Evolutionary conservation across 306 rosid species (phyloP).

Genomic region (Inga laurina): DNA sequence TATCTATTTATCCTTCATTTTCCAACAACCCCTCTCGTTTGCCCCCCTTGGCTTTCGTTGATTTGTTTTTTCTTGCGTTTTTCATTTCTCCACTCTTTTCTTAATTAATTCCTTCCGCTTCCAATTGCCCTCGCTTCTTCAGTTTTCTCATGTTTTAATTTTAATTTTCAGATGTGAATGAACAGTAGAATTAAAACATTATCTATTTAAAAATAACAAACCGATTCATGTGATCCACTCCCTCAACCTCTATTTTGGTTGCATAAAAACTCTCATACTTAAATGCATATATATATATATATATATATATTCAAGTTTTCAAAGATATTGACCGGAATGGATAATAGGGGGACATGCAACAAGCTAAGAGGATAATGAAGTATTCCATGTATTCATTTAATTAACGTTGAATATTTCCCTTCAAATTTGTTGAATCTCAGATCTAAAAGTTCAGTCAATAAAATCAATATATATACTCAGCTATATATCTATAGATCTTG

Average conservation of each 20-base stretch:
- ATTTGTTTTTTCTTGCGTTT: not conserved
- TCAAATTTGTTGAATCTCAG: no score
- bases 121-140: not conserved
- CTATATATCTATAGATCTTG: no score
- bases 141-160: not conserved
- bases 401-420: not conserved
- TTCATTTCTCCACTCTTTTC: not conserved
- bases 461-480: not conserved
- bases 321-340: not conserved
- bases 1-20: not conserved
- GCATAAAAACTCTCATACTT: not conserved
- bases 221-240: not conserved
- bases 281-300: not conserved
- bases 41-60: not conserved
- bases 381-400: not conserved
- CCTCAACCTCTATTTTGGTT: not conserved
- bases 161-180: no score
- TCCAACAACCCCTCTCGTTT: not conserved
- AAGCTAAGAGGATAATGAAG: not conserved
- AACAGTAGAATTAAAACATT: not conserved
- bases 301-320: not conserved
- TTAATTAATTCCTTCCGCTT: not conserved
- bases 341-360: not conserved
- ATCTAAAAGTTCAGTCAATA: not conserved
- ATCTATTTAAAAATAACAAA: not conserved